These are phyloP conservation scores for Aspergillus bertholletiae DNA, from an alignment of 495 filamentous ascomycete species.

Conservation along the genomic window DNA sequence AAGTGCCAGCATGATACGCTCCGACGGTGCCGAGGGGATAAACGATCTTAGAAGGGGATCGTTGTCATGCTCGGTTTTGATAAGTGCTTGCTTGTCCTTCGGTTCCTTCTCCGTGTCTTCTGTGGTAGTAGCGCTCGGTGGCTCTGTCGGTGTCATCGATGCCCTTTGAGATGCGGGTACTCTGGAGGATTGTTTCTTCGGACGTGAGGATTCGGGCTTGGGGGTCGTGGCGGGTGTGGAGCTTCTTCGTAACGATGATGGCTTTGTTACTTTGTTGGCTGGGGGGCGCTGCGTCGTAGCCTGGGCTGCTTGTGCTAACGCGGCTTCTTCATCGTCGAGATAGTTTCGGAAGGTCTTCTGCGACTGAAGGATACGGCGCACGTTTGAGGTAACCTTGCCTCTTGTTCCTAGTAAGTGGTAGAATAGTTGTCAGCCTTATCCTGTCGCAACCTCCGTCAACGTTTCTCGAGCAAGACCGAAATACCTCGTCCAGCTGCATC, in stretches of 20 bases:
- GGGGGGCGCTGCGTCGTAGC: slow-evolving; percentile 16
- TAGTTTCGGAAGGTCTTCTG: slow-evolving; percentile 93
- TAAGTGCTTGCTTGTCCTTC: slow-evolving; percentile 19
- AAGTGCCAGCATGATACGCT: slow-evolving; percentile 64
- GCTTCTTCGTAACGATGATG: slow-evolving; percentile 24
- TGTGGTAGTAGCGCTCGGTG: not conserved
- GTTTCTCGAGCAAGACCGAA: slow-evolving; percentile 1
- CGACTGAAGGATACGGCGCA: slow-evolving; percentile 85
- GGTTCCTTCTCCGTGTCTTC: slow-evolving; percentile 7
- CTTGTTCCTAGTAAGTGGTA: slow-evolving; percentile 17
- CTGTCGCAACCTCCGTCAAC: not conserved
- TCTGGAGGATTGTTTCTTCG: slow-evolving; percentile 18
- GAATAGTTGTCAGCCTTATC: not conserved
- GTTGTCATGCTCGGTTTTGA: slow-evolving; percentile 47
- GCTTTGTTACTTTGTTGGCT: slow-evolving; percentile 18
- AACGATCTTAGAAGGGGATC: slow-evolving; percentile 61
- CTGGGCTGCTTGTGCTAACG: slow-evolving; percentile 43
- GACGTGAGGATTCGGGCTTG: slow-evolving; percentile 6
- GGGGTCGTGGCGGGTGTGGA: slow-evolving; percentile 32
- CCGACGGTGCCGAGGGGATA: slow-evolving; percentile 61
- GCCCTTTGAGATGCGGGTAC: slow-evolving; percentile 4
- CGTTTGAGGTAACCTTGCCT: slow-evolving; percentile 68
- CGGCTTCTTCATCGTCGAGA: slow-evolving; percentile 82
- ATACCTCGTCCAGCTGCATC: slow-evolving; percentile 46
- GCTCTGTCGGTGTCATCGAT: not conserved